Base-by-base conservation (phyloP, 75 land plant genomes). In the Sequoiadendron giganteum region DNA sequence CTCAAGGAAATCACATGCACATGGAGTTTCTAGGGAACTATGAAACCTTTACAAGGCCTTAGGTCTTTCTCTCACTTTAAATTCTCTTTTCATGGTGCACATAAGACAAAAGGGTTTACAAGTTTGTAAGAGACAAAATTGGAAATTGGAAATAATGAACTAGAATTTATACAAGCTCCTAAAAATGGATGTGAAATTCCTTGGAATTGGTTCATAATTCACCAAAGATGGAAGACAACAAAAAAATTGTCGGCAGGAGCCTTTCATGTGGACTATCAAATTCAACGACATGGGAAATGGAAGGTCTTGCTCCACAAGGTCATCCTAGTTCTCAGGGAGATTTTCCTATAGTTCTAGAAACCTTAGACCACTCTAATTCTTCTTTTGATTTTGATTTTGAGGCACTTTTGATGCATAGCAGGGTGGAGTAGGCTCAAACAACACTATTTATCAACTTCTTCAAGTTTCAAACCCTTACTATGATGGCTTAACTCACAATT, bases 121-220 rank as follows among this genome's bases (percentile, higher is more conserved):
- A 90, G 83, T 30, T 89, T 87, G 34, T 43, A 34, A 58, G 78
- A 80, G 30, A 30, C 83, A 39, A 15, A 42, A n/a, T 86, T 84
- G 48, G 56, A 43, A 21, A 89, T 85, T 84, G 87, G 90, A 30
- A 55, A 61, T 85, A 92, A 49, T 34, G 92, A 92, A n/a, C 87
- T 88, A 49, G 94, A 90, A 85, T 88, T 92, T 28, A 88, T 92
- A 18, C 90, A 94, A 45, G 90, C 87, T 80, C 91, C 94, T 1
- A 92, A 91, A 49, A 93, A 95, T 90, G 94, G 95, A 55, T 96
- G 99, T 89, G 99, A 97, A 8, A 92, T 96, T 72, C 96, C 93
- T 61, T 94, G 94, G 94, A 93, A 95, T 84, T 96, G 97, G 99
- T 95, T 96, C 14, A 94, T 94, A 88, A 96, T 96, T 86, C 96